Conservation (phyloP, 768 basidiomycete species). For the Hygrophorus pudorinus region DNA sequence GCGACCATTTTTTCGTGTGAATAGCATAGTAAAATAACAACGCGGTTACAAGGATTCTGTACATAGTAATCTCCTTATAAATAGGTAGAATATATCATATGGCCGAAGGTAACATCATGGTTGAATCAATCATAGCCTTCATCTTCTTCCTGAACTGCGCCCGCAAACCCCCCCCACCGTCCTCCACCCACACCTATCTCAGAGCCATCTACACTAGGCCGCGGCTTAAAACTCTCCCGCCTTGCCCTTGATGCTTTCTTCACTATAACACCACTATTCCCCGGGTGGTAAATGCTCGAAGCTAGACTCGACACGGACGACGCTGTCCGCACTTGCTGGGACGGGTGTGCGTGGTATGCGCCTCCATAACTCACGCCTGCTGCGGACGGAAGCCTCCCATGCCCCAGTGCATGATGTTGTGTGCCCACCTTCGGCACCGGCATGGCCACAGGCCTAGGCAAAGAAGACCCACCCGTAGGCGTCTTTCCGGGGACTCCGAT, state of each 20-base stretch:
- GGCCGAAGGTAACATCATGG: too few relatives aligned
- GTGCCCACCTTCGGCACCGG: slow-evolving; percentile 40
- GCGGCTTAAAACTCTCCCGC: slow-evolving; percentile 77
- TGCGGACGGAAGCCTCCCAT: slow-evolving; percentile 37
- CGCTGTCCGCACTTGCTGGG: slow-evolving; percentile 8
- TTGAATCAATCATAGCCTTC: slow-evolving; percentile 21
- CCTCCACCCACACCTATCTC: slow-evolving; percentile 7
- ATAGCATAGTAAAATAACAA: too few relatives aligned
- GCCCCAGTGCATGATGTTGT: slow-evolving; percentile 45
- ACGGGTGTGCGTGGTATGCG: slow-evolving; percentile 16
- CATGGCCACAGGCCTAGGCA: slow-evolving; percentile 36
- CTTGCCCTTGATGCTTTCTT: slow-evolving; percentile 44
- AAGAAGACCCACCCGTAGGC: slow-evolving; percentile 14
- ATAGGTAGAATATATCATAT: too few relatives aligned
- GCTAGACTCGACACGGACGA: slow-evolving; percentile 5
- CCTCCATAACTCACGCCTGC: slow-evolving; percentile 13
- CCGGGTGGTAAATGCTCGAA: background rate
- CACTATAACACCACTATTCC: slow-evolving; percentile 18
- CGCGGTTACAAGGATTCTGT: too few relatives aligned
- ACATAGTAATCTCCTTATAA: too few relatives aligned
- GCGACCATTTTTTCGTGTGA: too few relatives aligned
- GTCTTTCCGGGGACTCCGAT: slow-evolving; percentile 30
- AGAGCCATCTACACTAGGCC: slow-evolving; percentile 54
- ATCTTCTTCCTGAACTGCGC: slow-evolving; percentile 39
- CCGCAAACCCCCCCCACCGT: slow-evolving; percentile 15